A percentile compares a stretch with the other conserved stretches of the same genome.
Evolutionary conservation across 352 stramenopile genomes (phyloP).

Genomic region (Globisporangium yorkense): DNA sequence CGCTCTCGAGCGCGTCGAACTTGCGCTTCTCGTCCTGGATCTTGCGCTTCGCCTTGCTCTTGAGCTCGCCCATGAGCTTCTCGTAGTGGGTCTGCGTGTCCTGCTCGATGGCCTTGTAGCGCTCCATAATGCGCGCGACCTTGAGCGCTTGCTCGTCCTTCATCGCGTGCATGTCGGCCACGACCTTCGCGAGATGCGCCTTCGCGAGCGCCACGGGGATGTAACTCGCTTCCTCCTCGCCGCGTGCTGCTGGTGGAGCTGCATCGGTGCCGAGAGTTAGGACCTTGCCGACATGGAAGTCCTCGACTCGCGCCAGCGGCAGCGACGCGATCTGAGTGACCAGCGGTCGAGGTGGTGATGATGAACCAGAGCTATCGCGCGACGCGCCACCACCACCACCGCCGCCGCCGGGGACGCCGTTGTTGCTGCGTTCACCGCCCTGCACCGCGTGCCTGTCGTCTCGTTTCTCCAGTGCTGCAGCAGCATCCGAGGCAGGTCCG

Average conservation of each 20-base stretch:
- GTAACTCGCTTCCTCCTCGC: slow-evolving; percentile 45
- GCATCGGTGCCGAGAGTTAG: slow-evolving; percentile 11
- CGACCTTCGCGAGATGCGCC: slow-evolving; percentile 53
- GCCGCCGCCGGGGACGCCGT: not conserved
- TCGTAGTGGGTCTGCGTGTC: slow-evolving; percentile 59
- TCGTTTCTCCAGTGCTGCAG: not conserved
- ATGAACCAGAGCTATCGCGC: no score
- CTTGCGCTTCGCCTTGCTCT: slow-evolving; percentile 19
- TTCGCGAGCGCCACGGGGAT: slow-evolving; percentile 67
- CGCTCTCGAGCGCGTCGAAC: slow-evolving; percentile 2
- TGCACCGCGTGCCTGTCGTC: not conserved
- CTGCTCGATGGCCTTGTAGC: slow-evolving; percentile 50
- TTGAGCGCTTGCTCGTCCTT: slow-evolving; percentile 57
- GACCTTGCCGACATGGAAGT: slow-evolving; percentile 56
- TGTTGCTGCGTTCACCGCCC: not conserved
- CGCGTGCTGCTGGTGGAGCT: slow-evolving; percentile 3
- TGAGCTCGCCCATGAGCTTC: slow-evolving; percentile 29
- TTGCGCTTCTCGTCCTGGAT: slow-evolving; percentile 16
- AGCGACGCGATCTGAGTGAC: slow-evolving; percentile 23
- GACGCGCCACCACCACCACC: no score
- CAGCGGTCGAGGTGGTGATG: not conserved
- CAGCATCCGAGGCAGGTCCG: not conserved
- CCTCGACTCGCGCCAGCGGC: slow-evolving; percentile 21
- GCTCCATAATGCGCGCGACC: slow-evolving; percentile 41
- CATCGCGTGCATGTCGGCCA: slow-evolving; percentile 73